Evolutionary conservation across 305 asterid genomes (phyloP), one percentile per base, ranked within the genome.

Genomic region (Fraxinus greggii): DNA sequence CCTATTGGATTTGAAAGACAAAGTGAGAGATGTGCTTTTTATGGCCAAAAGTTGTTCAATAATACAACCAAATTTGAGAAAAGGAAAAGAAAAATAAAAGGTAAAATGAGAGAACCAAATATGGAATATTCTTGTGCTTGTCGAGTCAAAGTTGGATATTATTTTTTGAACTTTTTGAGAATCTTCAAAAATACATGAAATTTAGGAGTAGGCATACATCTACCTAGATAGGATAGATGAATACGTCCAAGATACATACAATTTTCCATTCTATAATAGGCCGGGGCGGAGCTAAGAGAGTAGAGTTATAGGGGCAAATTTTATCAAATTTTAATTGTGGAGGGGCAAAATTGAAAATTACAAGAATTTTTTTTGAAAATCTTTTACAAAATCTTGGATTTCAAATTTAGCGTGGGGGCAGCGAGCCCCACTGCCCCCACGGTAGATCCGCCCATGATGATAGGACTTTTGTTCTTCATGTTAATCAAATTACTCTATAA

Each of bases 1-100:
- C 78, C 79, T 78, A 63, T 76, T 89, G 85, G 89, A 87, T 89
- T 85, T 85, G 88, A 82, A 78, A 85, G 76, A 80, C 87, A 86
- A 54, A 78, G 40, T 54, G 61, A 28, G 56, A 84, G 84, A 88
- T 88, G 29, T 84, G 87, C 89, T 81, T 86, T 86, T 86, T 81
- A 40, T 75, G 42, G 81, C 19, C 51, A 32, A 79, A 67, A 29
- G 74, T 67, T 5, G 74, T 67, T 28, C 38, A 26, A 67, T 26
- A 12, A 29, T 67, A 67, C 74, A 12, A 65, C 73, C 35, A 3
- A 65, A 28, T 67, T 67, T 67, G 74, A 67, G 21, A 67, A 67
- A 67, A 4, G 21, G 7, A 12, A 23, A 23, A 23, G 32, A 63
- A 3, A 63, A 56, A n/a, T 56, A 7, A 21, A 59, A 59, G n/a